These are phyloP conservation scores for Tricholoma terreum DNA, from an alignment of 768 basidiomycete species.

Conservation along the genomic window DNA sequence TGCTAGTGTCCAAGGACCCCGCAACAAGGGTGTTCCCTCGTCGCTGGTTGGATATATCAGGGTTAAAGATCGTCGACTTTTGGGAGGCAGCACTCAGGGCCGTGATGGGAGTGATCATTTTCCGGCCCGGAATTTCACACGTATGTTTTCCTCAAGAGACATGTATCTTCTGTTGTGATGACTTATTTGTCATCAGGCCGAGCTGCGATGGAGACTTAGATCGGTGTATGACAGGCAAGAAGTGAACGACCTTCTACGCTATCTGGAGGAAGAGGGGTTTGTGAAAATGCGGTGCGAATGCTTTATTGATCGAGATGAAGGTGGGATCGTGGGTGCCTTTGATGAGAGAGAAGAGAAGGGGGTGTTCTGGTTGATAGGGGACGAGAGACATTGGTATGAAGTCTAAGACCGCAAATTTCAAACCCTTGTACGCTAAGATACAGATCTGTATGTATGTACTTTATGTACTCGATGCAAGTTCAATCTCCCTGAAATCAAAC, in stretches of 20 bases:
- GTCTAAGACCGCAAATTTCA: too few species aligned
- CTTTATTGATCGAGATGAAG: constrained; percentile 17
- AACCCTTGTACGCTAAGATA: too few species aligned
- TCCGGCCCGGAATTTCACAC: constrained; percentile 73
- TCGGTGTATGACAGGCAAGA: constrained; percentile 76
- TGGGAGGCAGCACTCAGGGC: constrained; percentile 76
- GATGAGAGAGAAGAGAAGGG: constrained; percentile 51
- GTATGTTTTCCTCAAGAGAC: constrained; percentile 34
- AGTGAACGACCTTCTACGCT: constrained; percentile 56
- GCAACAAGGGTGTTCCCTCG: constrained; percentile 55
- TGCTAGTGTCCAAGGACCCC: constrained; percentile 45
- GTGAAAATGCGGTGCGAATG: constrained; percentile 33
- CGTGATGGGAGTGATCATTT: constrained; percentile 61
- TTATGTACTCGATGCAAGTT: too few species aligned
- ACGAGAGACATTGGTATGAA: constrained; percentile 65
- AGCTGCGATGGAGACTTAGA: constrained; percentile 69
- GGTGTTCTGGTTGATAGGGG: constrained; percentile 57
- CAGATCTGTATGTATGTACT: too few species aligned
- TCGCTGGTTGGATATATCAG: constrained; percentile 76
- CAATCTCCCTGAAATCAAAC: too few species aligned
- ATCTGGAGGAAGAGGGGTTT: constrained; percentile 51
- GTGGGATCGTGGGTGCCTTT: constrained; percentile 28
- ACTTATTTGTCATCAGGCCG: constrained; percentile 39
- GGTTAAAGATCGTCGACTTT: constrained; percentile 51
- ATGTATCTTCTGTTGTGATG: neutral